Conservation (phyloP, 371 early-diverging fungal species). For the Syncephalastrum contaminatum region DNA sequence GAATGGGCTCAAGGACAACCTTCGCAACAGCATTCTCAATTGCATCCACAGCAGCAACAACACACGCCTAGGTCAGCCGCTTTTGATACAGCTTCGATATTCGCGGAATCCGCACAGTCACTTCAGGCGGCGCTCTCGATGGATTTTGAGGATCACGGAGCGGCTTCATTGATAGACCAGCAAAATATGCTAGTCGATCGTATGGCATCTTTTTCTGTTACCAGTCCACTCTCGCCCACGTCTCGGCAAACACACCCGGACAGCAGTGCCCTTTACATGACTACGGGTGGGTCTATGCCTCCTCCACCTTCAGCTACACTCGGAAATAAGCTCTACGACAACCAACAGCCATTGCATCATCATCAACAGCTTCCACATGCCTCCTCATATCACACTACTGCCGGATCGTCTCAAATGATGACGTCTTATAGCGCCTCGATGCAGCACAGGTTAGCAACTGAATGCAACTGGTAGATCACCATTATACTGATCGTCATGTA, state of each 20-base stretch:
- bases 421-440: no score
- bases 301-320: not conserved
- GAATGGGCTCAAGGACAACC: conserved; percentile 2
- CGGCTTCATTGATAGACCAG: no score
- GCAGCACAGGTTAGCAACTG: no score
- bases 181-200: conserved; percentile 1
- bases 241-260: conserved; percentile 1
- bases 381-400: no score
- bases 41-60: conserved; percentile 6
- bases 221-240: not conserved
- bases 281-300: not conserved
- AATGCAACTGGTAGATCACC: no score
- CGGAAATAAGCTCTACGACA: no score
- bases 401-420: no score
- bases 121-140: conserved; percentile 5
- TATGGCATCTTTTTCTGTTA: conserved; percentile 4
- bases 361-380: no score
- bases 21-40: conserved; percentile 4
- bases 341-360: no score
- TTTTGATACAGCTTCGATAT: not conserved
- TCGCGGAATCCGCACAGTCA: not conserved
- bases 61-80: not conserved
- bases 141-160: not conserved
- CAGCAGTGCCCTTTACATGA: not conserved
- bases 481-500: no score